These are phyloP conservation scores for Withania somnifera DNA, from an alignment of 305 asterid species.

Conservation along the genomic window DNA sequence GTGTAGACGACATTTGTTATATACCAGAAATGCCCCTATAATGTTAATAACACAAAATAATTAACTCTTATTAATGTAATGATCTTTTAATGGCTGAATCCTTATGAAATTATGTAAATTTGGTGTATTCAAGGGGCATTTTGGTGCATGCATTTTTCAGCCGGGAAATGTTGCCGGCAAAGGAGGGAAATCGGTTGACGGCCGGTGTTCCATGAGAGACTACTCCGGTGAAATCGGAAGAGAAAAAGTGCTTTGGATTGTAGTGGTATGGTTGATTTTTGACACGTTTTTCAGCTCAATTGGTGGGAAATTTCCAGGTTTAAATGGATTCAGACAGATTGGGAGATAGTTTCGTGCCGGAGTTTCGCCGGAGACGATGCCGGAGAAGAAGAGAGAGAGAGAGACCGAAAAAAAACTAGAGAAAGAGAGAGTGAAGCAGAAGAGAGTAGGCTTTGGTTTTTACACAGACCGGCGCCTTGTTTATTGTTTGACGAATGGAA, in stretches of 20 bases:
- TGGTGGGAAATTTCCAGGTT: no score
- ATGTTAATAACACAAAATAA: not conserved
- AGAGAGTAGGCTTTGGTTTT: constrained; percentile 10
- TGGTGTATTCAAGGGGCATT: not conserved
- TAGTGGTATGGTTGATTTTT: not conserved
- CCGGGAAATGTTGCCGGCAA: constrained; percentile 23
- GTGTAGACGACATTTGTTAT: constrained; percentile 40
- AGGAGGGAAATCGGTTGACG: not conserved
- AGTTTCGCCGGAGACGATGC: not conserved
- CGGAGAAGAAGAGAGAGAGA: not conserved
- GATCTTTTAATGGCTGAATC: no score
- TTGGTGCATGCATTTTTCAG: constrained; percentile 4
- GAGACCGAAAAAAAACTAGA: not conserved
- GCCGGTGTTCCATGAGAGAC: constrained; percentile 31
- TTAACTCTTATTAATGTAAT: not conserved
- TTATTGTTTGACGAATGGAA: constrained; percentile 20
- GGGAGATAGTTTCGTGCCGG: not conserved
- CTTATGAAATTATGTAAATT: not conserved
- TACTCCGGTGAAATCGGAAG: constrained; percentile 28
- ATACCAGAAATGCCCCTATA: not conserved
- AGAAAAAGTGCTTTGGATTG: constrained; percentile 10
- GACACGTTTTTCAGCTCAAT: not conserved
- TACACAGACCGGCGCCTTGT: constrained; percentile 25
- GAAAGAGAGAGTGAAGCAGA: constrained; percentile 10
- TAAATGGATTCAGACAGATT: constrained; percentile 1